Base-by-base conservation (phyloP, 129 eudicot genomes). In the Scalesia atractyloides region DNA sequence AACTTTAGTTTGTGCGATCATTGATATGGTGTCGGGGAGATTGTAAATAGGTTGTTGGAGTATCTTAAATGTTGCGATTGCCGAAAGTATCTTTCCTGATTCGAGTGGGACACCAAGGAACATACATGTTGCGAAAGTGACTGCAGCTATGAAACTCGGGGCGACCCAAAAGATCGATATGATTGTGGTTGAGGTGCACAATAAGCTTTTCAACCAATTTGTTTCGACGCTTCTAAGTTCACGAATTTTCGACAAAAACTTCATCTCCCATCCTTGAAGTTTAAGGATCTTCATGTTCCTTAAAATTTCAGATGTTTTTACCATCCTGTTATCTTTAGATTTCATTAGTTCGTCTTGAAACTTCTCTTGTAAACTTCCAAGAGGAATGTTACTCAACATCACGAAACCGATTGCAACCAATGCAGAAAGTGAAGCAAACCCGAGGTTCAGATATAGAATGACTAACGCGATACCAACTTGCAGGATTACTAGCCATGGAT, bases 221-320 rank as follows among this genome's bases (percentile, higher is more conserved):
- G 79, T 68, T 72, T 94, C 98, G 14, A 18, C 67, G 19, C 81
- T 76, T 60, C 96, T 77, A 19, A 87, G 81, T 18, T 86, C 89
- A 5, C 26, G 22, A 59, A 88, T 82, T 73, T 79, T 94, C 0
- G 89, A 81, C 78, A 90, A 81, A 76, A 90, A 90, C 78, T 88
- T 94, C 96, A 88, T 72, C 77, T 94, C 98, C 98, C 96, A 90
- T 20, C 91, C 95, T 73, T 87, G 96, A 78, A 93, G 92, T 80
- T 93, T 93, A 63, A 93, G 90, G 66, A 93, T 87, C 68, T 85
- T 87, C 98, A 93, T 89, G 54, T 85, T 89, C 72, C 88, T 84
- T 82, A 93, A 77, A 22, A 85, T 80, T 76, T 93, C 96, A 26
- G 95, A 85, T 5, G 92, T 93, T 7, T 79, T 83, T 76, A 82